Evolutionary conservation across 225 moss, liverwort and hornwort genomes (phyloP).

Genomic region (Pleurozium schreberi): DNA sequence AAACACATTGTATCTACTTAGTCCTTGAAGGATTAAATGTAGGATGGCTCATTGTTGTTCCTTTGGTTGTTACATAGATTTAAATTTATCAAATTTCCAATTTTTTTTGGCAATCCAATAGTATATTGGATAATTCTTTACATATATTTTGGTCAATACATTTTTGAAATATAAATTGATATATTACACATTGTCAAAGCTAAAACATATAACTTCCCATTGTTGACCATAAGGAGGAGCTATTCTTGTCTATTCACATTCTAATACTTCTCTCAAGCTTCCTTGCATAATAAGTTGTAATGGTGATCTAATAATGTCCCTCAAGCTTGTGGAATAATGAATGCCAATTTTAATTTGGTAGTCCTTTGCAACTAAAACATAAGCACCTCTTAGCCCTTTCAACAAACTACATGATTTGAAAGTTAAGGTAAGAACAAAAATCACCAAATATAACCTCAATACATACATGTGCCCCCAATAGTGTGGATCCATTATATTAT

Average conservation of each 20-base stretch:
- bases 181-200: not conserved
- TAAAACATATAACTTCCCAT: not conserved
- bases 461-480: not conserved
- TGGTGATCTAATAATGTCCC: not conserved
- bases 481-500: too few species aligned
- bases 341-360: not conserved
- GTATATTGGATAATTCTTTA: not conserved
- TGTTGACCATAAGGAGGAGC: not conserved
- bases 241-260: not conserved
- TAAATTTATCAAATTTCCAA: accelerated
- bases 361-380: too few species aligned
- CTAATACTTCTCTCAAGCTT: not conserved
- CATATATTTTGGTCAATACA: not conserved
- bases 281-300: not conserved
- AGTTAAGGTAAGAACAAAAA: not conserved
- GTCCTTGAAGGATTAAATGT: too few species aligned
- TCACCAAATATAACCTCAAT: not conserved
- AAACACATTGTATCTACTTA: too few species aligned
- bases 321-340: not conserved
- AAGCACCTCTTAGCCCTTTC: accelerated
- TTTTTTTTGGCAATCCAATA: accelerated
- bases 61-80: too few species aligned
- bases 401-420: not conserved
- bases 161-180: not conserved
- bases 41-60: not conserved